Evolutionary conservation across 2,329 filamentous ascomycete genomes (phyloP), one percentile per base, ranked within the genome.

Genomic region (Allantophomopsis lycopodina): DNA sequence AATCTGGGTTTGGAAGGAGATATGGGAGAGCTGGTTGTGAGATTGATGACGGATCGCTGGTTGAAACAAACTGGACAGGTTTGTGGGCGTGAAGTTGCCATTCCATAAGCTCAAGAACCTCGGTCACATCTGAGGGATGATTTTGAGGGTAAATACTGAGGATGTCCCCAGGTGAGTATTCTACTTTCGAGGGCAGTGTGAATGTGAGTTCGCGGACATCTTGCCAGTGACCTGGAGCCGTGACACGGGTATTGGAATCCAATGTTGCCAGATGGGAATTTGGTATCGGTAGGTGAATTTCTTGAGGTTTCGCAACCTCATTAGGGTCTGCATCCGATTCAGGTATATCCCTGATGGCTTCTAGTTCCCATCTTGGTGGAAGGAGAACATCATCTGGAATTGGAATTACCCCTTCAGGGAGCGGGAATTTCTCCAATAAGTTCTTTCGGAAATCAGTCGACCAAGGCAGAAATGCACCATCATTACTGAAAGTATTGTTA

Each of bases 131-230:
- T 7, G 68, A 62, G 0, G 81, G 69, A 45, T 86, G 88, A 58
- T 95, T 96, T 55, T 89, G 89, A 4, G 91, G 89, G 43, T 81
- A 87, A 14, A 98, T 73, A 5, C 79, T 77, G 6, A 94, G 63
- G 17, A 84, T 80, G 50, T 94, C 84, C 5, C 89, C 88, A 0
- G 91, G 87, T 1, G 79, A 35, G 57, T 63, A 55, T 61, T 57
- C 2, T 53, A 47, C 35, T 52, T 55, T 3, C 60, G 50, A 11
- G 65, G 59, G 10, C 55, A 75, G 49, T 7, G 63, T 66, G 12
- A 96, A 65, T 2, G 66, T 69, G n/a, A 95, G 60, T 39, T 83
- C 73, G 0, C 91, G 82, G 35, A 96, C 89, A 61, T 98, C 91
- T 63, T 98, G 91, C 79, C 86, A 95, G 60, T 98, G 91, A 2